Evolutionary conservation across 768 basidiomycete species (phyloP), one percentile per base, ranked within the genome.

Genomic region (Termitomyces sp.): DNA sequence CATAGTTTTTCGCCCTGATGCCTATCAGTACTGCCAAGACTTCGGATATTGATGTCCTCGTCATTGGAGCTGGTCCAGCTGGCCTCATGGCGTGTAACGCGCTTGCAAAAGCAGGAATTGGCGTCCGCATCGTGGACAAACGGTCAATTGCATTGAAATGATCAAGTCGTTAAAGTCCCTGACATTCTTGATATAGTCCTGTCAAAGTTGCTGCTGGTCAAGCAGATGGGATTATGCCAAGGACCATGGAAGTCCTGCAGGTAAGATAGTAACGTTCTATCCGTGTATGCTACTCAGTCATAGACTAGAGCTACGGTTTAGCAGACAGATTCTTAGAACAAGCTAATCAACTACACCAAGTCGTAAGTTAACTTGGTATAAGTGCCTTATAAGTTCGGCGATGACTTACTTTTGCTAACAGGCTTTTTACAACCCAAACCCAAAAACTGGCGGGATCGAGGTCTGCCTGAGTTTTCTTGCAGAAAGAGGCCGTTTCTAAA

Each of bases 341-440:
- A 64, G 88, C 83, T 5, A 84, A 83, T 59, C 86, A 88, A 51
- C 77, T 92, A 78, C 82, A 89, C 60, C 79, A 82, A 71, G 83
- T 82, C 55, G 89, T 90, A 69, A 60, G 83, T 74, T 10, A 8
- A n/a, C n/a, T 43, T 10, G n/a, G 36, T 16, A 13, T 5, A 20
- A 23, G 5, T 50, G 12, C 20, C 4, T 5, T 35, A 4, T 18
- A 20, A 43, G 40, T 30, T 23, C 26, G 3, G 30, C 4, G 43
- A 41, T 36, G 28, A 4, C 48, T 48, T 40, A 14, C 14, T 43
- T n/a, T n/a, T 20, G n/a, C 14, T 5, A 28, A 14, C 50, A 91
- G 89, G 84, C 88, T 8, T 90, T 91, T 69, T 91, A 91, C 66
- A 87, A 89, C 63, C 89, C 89, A 3, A 74, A 77, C 23, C 70